A percentile compares a stretch with the other conserved stretches of the same genome.
Evolutionary conservation across 2,329 filamentous ascomycete species (phyloP).

Genomic region (Boeremia lycopersici): DNA sequence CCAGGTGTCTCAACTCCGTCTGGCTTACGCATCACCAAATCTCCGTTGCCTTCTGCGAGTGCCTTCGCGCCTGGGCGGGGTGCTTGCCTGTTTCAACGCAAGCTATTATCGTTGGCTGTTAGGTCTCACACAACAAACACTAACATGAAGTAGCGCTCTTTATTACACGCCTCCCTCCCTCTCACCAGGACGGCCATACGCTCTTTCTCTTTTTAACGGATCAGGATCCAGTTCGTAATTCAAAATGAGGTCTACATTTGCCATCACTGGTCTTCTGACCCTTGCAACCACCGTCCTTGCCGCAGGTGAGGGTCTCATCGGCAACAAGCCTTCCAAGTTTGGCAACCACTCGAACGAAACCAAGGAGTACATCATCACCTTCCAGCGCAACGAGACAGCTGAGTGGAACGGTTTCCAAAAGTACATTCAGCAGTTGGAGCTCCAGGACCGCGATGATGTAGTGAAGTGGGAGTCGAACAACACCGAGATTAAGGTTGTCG

Average conservation of each 20-base stretch:
- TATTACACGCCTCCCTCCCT: constrained; percentile 14
- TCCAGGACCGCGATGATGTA: constrained; percentile 40
- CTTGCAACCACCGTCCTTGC: constrained; percentile 28
- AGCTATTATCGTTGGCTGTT: constrained; percentile 19
- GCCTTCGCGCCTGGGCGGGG: constrained; percentile 21
- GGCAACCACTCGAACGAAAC: constrained; percentile 39
- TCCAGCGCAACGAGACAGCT: constrained; percentile 26
- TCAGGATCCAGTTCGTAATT: constrained; percentile 32
- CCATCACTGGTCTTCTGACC: constrained; percentile 38
- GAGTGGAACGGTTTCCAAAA: constrained; percentile 1
- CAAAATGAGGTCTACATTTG: constrained; percentile 41
- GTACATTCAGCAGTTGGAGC: constrained; percentile 29
- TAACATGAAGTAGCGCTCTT: constrained; percentile 13
- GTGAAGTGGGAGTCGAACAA: constrained; percentile 48
- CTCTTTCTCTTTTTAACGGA: constrained; percentile 23
- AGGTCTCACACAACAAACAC: constrained; percentile 14
- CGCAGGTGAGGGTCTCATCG: constrained; percentile 35
- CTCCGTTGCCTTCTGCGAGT: constrained; percentile 12
- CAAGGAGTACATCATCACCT: constrained; percentile 37
- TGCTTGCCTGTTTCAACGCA: constrained; percentile 18
- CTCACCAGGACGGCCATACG: constrained; percentile 12
- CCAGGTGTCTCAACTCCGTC: constrained; percentile 18
- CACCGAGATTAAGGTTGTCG: constrained; percentile 48
- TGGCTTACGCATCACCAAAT: constrained; percentile 17
- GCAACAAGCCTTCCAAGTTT: constrained; percentile 21